phyloP scores from a whole-genome alignment of 2,329 filamentous ascomycete genomes.

The Zymoseptoria crescenta region DNA sequence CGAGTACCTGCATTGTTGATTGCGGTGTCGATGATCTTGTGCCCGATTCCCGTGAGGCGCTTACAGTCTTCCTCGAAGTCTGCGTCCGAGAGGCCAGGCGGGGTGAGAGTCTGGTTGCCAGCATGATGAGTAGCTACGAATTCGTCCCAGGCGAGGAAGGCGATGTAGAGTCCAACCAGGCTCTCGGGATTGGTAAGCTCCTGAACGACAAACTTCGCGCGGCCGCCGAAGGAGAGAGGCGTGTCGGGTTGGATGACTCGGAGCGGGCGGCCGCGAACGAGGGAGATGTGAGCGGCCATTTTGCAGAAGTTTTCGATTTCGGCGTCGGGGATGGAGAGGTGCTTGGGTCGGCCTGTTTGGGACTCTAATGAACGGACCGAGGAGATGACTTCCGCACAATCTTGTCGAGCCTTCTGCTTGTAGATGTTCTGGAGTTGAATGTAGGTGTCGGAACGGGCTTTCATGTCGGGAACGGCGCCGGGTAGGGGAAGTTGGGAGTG shows the following conservation, averaged over 20 bases:
- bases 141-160: slow-evolving; percentile 45
- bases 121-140: slow-evolving; percentile 35
- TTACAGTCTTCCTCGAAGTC: slow-evolving; percentile 31
- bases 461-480: slow-evolving; percentile 92
- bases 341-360: slow-evolving; percentile 36
- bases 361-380: slow-evolving; percentile 52
- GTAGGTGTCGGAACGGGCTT: slow-evolving; percentile 84
- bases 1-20: slow-evolving; percentile 35
- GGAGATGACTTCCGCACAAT: slow-evolving; percentile 65
- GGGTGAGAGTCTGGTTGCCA: slow-evolving; percentile 27
- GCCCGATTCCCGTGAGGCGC: slow-evolving; percentile 37
- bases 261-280: slow-evolving; percentile 60
- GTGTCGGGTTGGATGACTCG: slow-evolving; percentile 40
- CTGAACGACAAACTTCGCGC: slow-evolving; percentile 43
- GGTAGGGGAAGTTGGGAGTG: slow-evolving; percentile 72
- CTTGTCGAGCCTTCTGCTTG: slow-evolving; percentile 74
- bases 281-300: slow-evolving; percentile 84
- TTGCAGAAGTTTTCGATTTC: slow-evolving; percentile 93
- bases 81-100: slow-evolving; percentile 29
- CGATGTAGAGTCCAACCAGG: slow-evolving; percentile 42
- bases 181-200: slow-evolving; percentile 38
- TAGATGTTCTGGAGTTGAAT: slow-evolving; percentile 87
- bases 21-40: slow-evolving; percentile 35
- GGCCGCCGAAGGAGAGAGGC: slow-evolving; percentile 22
- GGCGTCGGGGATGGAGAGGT: slow-evolving; percentile 49